Conservation (phyloP, 345 rosid genomes). For the Citrus hindsii region DNA sequence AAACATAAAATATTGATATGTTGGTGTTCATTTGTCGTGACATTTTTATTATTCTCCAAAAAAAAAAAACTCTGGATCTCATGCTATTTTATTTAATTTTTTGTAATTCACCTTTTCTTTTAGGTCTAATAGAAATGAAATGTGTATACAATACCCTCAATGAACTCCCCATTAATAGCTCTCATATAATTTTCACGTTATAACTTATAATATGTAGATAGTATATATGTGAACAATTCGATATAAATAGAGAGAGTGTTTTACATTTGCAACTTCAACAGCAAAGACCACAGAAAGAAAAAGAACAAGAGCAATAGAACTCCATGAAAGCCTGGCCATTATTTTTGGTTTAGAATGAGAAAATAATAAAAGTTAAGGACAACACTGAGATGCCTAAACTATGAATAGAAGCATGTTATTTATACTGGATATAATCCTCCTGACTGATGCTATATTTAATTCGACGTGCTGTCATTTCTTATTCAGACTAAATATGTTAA, state of each 20-base stretch:
- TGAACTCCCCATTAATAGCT: background rate
- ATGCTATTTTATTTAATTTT: too few relatives aligned
- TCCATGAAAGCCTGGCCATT: slow-evolving; percentile 11
- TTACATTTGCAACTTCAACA: background rate
- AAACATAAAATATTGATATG: background rate
- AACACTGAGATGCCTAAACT: background rate
- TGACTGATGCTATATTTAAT: background rate
- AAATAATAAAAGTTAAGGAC: background rate
- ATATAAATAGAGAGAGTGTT: background rate
- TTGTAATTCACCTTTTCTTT: too few relatives aligned
- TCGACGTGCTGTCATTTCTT: background rate
- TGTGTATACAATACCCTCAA: too few relatives aligned
- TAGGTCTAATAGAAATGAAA: too few relatives aligned
- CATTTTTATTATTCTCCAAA: too few relatives aligned
- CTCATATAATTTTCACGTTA: background rate
- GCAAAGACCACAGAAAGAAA: background rate
- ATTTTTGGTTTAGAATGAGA: background rate
- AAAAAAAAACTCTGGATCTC: too few relatives aligned
- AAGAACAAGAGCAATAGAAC: background rate
- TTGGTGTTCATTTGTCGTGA: too few relatives aligned
- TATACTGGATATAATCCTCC: background rate
- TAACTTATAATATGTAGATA: background rate
- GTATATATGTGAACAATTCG: background rate
- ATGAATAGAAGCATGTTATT: background rate
- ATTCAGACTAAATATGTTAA: background rate